Percentiles rank a stretch among this genome's conserved stretches.
phyloP scores from a whole-genome alignment of 495 filamentous ascomycete species.

The Trichoderma gamsii region DNA sequence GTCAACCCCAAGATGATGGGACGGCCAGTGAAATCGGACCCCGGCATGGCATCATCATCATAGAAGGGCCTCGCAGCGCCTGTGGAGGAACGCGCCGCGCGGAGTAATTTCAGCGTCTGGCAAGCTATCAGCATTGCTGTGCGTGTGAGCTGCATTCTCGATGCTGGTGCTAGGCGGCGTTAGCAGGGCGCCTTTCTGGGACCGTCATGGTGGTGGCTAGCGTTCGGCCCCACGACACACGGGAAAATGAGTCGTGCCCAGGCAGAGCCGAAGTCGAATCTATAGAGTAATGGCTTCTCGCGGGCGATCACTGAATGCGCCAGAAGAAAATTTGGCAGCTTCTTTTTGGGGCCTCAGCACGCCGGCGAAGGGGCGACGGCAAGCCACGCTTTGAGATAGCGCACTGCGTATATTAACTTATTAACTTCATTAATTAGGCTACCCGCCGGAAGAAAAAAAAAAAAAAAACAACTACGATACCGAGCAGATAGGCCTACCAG shows the following conservation, averaged over 20 bases:
- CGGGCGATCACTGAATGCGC: background rate
- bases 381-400: background rate
- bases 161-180: background rate
- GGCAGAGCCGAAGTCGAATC: background rate
- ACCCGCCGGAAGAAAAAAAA: background rate
- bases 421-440: background rate
- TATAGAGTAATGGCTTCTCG: conserved; percentile 7
- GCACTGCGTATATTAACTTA: background rate
- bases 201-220: background rate
- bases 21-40: background rate
- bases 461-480: background rate
- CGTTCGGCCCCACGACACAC: conserved; percentile 11
- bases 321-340: background rate
- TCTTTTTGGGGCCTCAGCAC: background rate
- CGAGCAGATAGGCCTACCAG: background rate
- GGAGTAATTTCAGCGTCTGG: background rate
- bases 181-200: background rate
- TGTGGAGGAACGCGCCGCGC: conserved; percentile 1
- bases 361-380: background rate
- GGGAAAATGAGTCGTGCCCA: conserved; percentile 14
- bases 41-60: conserved; percentile 3
- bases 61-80: too few relatives aligned
- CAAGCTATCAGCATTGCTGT: conserved; percentile 1
- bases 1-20: background rate
- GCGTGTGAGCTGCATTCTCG: background rate